Evolutionary conservation across 176 grass and related monocot species (phyloP), one percentile per base, ranked within the genome.

Genomic region (Oryza glumipatula): DNA sequence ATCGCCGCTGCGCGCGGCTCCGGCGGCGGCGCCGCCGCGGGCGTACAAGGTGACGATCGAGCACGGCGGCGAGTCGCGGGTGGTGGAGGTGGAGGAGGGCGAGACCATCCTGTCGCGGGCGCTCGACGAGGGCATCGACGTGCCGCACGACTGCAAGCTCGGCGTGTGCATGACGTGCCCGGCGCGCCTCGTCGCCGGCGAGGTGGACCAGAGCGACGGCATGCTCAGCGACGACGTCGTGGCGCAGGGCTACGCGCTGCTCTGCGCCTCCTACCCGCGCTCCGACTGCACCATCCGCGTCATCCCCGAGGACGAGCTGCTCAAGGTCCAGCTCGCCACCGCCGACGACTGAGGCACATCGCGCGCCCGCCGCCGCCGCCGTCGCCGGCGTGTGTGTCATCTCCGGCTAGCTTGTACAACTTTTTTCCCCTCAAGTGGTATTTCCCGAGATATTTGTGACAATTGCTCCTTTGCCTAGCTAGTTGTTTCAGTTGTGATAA

Each of bases 101-200:
- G 93, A 98, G 89, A 95, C 91, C 21, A 98, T 98, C 78, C 93
- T 98, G 22, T 90, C 84, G 43, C 89, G 89, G 21, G 93, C 93
- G 67, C 84, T 98, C 74, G 96, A 95, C 19, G 96, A 98, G 74
- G 96, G 96, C 22, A 74, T 98, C 74, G 82, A 73, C 17, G 89
- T 98, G 73, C 91, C 96, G 28, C 96, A 98, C 77, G 96, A 98
- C 91, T 98, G 96, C 87, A 95, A 98, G 93, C 93, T 95, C 7
- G 93, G 96, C 4, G 96, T 98, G 39, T 98, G 96, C 89, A 98
- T 98, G 96, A 95, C 96, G 11, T 98, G 96, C 83, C 96, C 96
- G 1, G 96, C 96, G 7, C 89, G 91, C 4, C 91, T 98, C 8
- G 56, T 98, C 63, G 76, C 88, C 61, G 96, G 96, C 14, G 67